These are phyloP conservation scores for Solanum medicagineum DNA, from an alignment of 257 asterid species.

Conservation along the genomic window DNA sequence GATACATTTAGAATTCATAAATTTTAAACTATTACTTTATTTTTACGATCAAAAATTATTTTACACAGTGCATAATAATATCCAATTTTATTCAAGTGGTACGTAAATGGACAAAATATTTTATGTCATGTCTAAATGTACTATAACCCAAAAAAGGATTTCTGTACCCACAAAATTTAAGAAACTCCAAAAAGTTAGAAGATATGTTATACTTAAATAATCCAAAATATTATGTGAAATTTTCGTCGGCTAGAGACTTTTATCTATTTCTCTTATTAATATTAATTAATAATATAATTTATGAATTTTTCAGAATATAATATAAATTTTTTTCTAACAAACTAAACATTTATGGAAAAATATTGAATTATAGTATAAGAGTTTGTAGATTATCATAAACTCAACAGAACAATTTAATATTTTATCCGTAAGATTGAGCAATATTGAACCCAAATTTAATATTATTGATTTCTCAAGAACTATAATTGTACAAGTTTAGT, in stretches of 20 bases:
- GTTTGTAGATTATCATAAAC: neutral
- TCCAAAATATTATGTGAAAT: neutral
- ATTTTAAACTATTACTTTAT: too few relatives aligned
- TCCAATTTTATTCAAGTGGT: neutral
- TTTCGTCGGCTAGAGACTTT: neutral
- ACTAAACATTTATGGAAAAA: neutral
- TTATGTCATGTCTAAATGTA: neutral
- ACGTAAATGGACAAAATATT: neutral
- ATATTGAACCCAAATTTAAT: neutral
- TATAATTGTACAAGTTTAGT: too few relatives aligned
- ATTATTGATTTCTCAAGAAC: neutral
- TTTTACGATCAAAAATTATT: too few relatives aligned
- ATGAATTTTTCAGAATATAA: neutral
- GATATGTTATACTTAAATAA: neutral
- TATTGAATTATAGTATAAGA: neutral
- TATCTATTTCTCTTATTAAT: neutral
- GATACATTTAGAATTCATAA: too few relatives aligned
- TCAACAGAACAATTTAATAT: neutral
- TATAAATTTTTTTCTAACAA: neutral
- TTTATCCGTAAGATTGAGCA: neutral
- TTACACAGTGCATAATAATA: neutral
- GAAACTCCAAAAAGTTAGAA: neutral
- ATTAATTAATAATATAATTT: neutral
- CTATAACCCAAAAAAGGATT: neutral
- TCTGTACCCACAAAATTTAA: neutral